Evolutionary conservation across 2,329 filamentous ascomycete species (phyloP).

Genomic region (Endothia cerciana): DNA sequence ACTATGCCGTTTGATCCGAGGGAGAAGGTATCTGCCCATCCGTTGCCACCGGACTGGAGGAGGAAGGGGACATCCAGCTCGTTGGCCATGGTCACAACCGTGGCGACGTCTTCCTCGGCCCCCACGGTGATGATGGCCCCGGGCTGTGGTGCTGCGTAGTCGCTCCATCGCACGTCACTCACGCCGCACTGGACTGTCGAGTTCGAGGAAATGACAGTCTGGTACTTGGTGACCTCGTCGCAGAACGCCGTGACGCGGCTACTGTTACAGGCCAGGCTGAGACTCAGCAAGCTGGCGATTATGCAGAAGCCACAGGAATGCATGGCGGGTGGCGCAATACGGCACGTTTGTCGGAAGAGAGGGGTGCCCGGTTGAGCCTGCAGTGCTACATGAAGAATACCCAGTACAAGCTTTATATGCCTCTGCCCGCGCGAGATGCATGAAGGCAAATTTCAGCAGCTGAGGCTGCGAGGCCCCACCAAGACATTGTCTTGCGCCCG

Average conservation of each 20-base stretch:
- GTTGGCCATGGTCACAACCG: slow-evolving; percentile 25
- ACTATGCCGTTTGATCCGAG: slow-evolving; percentile 31
- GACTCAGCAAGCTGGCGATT: slow-evolving; percentile 19
- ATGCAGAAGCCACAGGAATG: slow-evolving; percentile 11
- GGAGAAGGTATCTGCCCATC: slow-evolving; percentile 33
- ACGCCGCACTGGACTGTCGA: slow-evolving; percentile 25
- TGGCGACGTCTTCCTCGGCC: slow-evolving; percentile 30
- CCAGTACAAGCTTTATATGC: not conserved
- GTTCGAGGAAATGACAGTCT: slow-evolving; percentile 21
- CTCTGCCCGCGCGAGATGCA: not conserved
- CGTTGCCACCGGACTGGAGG: slow-evolving; percentile 33
- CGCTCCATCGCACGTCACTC: slow-evolving; percentile 31
- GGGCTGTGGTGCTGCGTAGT: slow-evolving; percentile 28
- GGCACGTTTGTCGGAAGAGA: not conserved
- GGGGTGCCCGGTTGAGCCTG: not conserved
- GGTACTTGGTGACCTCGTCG: not conserved
- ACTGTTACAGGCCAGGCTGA: slow-evolving; percentile 13
- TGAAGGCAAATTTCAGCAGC: not conserved
- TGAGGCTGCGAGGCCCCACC: not conserved
- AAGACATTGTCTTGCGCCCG: not conserved
- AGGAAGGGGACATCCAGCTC: slow-evolving; percentile 32
- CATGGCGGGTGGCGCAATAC: slow-evolving; percentile 11
- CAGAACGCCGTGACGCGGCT: not conserved
- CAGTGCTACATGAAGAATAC: not conserved
- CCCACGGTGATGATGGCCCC: slow-evolving; percentile 27